These are phyloP conservation scores for Thelonectria discophora DNA, from an alignment of 2,329 filamentous ascomycete genomes.

Conservation along the genomic window DNA sequence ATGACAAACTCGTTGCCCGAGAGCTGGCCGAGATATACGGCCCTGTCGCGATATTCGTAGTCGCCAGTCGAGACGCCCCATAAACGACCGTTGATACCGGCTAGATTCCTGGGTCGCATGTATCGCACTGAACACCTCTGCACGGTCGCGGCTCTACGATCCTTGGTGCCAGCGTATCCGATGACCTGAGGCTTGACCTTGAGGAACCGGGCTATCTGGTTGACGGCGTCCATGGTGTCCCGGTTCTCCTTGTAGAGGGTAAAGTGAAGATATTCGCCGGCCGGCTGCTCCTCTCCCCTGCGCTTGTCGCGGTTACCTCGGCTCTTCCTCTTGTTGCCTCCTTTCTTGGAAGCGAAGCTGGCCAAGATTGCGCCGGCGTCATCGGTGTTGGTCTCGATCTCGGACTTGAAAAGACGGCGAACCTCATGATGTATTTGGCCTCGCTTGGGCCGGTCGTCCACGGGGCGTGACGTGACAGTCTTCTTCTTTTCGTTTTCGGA, in stretches of 20 bases:
- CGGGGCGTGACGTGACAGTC: slow-evolving; percentile 51
- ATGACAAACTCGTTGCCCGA: slow-evolving; percentile 93
- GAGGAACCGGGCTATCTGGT: slow-evolving; percentile 77
- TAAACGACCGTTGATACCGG: slow-evolving; percentile 69
- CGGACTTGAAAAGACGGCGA: slow-evolving; percentile 80
- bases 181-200: slow-evolving; percentile 80
- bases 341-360: slow-evolving; percentile 62
- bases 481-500: slow-evolving; percentile 42
- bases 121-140: slow-evolving; percentile 77
- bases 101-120: slow-evolving; percentile 66
- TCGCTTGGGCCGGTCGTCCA: slow-evolving; percentile 57
- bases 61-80: slow-evolving; percentile 77
- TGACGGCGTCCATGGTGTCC: slow-evolving; percentile 91
- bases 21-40: slow-evolving; percentile 84
- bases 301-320: slow-evolving; percentile 37
- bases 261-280: slow-evolving; percentile 86
- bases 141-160: slow-evolving; percentile 84
- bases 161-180: slow-evolving; percentile 84
- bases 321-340: slow-evolving; percentile 41
- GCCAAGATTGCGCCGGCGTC: slow-evolving; percentile 70
- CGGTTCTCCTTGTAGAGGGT: slow-evolving; percentile 97
- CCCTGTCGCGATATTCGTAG: slow-evolving; percentile 77
- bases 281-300: slow-evolving; percentile 44
- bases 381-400: slow-evolving; percentile 78
- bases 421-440: slow-evolving; percentile 67